Evolutionary conservation across 192 early-diverging fungal species (phyloP).

Genomic region (Gamsiella multidivaricata): DNA sequence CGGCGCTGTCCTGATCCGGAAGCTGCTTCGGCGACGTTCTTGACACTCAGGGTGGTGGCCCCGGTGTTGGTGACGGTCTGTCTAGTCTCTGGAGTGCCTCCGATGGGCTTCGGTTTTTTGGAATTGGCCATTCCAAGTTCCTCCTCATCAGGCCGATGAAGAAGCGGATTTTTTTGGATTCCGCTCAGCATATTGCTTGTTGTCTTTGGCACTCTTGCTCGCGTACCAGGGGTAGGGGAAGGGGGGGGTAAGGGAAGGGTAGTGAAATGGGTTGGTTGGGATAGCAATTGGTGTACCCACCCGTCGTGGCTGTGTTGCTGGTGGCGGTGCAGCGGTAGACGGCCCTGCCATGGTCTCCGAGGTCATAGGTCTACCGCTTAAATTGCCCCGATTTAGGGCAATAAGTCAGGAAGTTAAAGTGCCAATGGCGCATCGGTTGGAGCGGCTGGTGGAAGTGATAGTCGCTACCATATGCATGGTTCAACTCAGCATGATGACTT

Average conservation of each 20-base stretch:
- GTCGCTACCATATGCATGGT: no score
- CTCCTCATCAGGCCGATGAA: neutral
- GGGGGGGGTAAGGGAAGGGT: neutral
- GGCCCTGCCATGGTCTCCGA: neutral
- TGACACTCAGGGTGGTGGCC: neutral
- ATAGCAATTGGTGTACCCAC: no score
- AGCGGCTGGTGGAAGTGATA: no score
- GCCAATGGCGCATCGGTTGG: no score
- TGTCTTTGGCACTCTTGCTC: neutral
- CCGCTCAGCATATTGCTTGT: neutral
- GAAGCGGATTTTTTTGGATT: neutral
- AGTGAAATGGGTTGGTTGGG: no score
- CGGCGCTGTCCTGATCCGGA: neutral
- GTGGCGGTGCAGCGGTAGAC: no score
- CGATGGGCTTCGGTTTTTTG: neutral
- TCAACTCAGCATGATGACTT: no score
- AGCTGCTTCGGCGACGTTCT: neutral
- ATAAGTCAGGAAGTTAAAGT: no score
- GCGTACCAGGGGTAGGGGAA: neutral
- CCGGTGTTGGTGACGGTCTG: neutral
- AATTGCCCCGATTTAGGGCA: conserved; percentile 10
- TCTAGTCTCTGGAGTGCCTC: neutral
- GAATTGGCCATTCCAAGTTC: neutral
- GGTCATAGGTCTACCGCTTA: neutral
- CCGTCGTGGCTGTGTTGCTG: no score